phyloP scores from a whole-genome alignment of 78 protist genomes.

The Diacronema lutheri region DNA sequence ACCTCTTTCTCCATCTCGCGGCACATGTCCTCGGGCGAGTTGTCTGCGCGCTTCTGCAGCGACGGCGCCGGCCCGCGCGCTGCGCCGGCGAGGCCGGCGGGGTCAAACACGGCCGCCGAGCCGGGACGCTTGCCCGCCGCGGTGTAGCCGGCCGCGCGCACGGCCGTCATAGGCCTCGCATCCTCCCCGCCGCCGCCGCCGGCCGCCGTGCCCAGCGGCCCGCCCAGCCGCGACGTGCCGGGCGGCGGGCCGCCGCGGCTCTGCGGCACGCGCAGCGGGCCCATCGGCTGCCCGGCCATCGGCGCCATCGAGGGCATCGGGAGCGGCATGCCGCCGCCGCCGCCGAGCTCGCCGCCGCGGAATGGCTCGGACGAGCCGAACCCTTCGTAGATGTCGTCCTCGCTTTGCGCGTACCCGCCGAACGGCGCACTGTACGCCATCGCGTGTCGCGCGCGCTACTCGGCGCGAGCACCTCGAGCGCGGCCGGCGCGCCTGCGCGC shows the following conservation, averaged over 20 bases:
- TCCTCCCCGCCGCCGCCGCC: not conserved
- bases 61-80: conserved; percentile 45
- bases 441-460: too few relatives aligned
- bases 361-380: too few relatives aligned
- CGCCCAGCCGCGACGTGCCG: not conserved
- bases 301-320: not conserved
- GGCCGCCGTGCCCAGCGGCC: not conserved
- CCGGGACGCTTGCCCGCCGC: not conserved
- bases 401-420: too few relatives aligned
- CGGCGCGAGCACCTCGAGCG: too few relatives aligned
- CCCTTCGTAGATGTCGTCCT: too few relatives aligned
- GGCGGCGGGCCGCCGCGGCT: not conserved
- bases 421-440: too few relatives aligned
- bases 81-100: not conserved
- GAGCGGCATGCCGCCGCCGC: not conserved
- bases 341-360: not conserved
- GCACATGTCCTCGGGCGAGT: conserved; percentile 50
- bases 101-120: conserved; percentile 33
- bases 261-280: not conserved
- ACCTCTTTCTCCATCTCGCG: conserved; percentile 43
- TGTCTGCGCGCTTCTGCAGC: conserved; percentile 34
- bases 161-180: conserved; percentile 67
- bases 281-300: not conserved
- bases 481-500: too few relatives aligned
- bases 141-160: conserved; percentile 58